Conservation (phyloP, 202 grass and related monocot genomes). For the Cymbopogon flexuosus region DNA sequence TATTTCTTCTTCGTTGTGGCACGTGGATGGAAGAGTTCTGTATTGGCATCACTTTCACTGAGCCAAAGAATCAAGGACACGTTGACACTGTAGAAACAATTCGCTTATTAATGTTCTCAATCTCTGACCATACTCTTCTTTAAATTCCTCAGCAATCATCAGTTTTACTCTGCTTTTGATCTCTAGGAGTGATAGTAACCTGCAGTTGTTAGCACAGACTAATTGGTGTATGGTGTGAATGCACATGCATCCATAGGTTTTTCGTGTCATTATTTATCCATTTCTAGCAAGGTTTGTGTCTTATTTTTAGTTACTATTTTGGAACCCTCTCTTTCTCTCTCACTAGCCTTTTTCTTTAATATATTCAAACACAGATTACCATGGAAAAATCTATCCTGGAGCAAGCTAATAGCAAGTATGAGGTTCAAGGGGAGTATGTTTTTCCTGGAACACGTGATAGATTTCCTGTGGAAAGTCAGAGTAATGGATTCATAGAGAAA, state of each 20-base stretch:
- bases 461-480: constrained; percentile 53
- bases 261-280: background rate
- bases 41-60: background rate
- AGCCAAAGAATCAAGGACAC: background rate
- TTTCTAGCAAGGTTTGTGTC: constrained; percentile 14
- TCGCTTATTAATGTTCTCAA: background rate
- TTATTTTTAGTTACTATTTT: constrained; percentile 8
- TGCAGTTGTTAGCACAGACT: background rate
- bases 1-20: background rate
- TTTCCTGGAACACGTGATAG: constrained; percentile 90
- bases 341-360: constrained; percentile 23
- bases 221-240: background rate
- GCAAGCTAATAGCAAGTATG: constrained; percentile 90
- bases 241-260: background rate
- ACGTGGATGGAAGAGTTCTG: background rate
- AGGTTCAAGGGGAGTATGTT: constrained; percentile 97
- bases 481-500: constrained; percentile 70
- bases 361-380: constrained; percentile 69
- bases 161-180: constrained; percentile 8
- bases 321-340: background rate
- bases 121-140: background rate
- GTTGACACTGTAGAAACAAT: background rate
- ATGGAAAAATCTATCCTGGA: constrained; percentile 90
- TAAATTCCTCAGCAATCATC: background rate
- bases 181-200: background rate